Evolutionary conservation across 2,329 filamentous ascomycete genomes (phyloP).

Genomic region (Trichoderma sp.): DNA sequence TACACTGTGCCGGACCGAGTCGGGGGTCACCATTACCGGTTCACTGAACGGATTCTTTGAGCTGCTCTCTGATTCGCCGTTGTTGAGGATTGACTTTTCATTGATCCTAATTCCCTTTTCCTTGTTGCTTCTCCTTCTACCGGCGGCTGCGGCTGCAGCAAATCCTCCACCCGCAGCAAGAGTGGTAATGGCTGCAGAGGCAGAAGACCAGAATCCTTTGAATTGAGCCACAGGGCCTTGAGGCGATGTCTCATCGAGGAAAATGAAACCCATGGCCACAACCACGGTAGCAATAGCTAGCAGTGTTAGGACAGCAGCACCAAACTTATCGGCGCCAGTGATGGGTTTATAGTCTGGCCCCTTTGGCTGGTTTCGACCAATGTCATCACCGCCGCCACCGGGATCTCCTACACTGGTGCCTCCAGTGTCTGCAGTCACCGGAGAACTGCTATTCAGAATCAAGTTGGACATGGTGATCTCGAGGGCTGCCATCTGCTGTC

Average conservation of each 20-base stretch:
- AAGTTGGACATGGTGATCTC: slow-evolving; percentile 65
- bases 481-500: slow-evolving; percentile 70
- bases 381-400: slow-evolving; percentile 48
- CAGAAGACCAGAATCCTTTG: slow-evolving; percentile 29
- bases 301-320: slow-evolving; percentile 65
- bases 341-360: slow-evolving; percentile 33
- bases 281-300: slow-evolving; percentile 56
- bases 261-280: slow-evolving; percentile 52
- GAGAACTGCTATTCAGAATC: slow-evolving; percentile 46
- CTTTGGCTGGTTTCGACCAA: slow-evolving; percentile 38
- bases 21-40: slow-evolving; percentile 25
- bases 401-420: slow-evolving; percentile 57
- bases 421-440: slow-evolving; percentile 54
- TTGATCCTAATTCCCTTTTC: slow-evolving; percentile 8
- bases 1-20: slow-evolving; percentile 26
- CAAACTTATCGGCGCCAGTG: slow-evolving; percentile 64
- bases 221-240: slow-evolving; percentile 37
- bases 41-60: slow-evolving; percentile 24
- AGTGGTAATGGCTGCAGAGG: slow-evolving; percentile 26
- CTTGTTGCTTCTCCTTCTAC: slow-evolving; percentile 23
- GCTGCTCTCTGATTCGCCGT: slow-evolving; percentile 24
- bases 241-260: slow-evolving; percentile 49
- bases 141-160: slow-evolving; percentile 26
- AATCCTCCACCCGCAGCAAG: slow-evolving; percentile 29
- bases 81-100: slow-evolving; percentile 28